phyloP scores from a whole-genome alignment of 2,329 filamentous ascomycete species.

The Aspergillus quadricinctus region DNA sequence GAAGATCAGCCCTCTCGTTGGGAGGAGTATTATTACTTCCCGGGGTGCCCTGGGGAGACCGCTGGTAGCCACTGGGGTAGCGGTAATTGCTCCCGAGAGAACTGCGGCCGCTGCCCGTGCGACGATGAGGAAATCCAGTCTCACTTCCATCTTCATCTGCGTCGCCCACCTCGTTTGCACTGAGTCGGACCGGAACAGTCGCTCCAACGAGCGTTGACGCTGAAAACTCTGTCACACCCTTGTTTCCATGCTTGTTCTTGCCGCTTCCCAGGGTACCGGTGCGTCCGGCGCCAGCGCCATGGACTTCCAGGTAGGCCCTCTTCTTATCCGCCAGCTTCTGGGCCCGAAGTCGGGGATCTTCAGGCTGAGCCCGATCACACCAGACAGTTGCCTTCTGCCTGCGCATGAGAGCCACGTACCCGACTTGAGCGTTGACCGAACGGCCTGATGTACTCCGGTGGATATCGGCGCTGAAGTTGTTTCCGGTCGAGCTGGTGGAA shows the following conservation, averaged over 20 bases:
- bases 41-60: constrained; percentile 38
- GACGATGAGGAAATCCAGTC: constrained; percentile 43
- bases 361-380: constrained; percentile 90
- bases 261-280: constrained; percentile 62
- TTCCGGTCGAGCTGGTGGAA: constrained; percentile 38
- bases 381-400: constrained; percentile 98
- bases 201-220: constrained; percentile 70
- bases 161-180: constrained; percentile 91
- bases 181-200: constrained; percentile 84
- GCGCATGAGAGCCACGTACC: constrained; percentile 92
- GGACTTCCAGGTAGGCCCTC: constrained; percentile 78
- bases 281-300: constrained; percentile 53
- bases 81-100: constrained; percentile 48
- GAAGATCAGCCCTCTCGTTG: constrained; percentile 38
- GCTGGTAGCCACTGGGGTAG: constrained; percentile 44
- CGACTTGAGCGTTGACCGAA: constrained; percentile 62
- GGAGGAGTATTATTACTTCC: constrained; percentile 54
- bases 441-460: constrained; percentile 78
- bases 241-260: constrained; percentile 86
- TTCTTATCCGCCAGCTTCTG: constrained; percentile 84
- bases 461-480: constrained; percentile 34
- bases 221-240: constrained; percentile 73
- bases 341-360: constrained; percentile 78
- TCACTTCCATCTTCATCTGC: constrained; percentile 63
- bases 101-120: constrained; percentile 56